Percentiles rank a stretch among this genome's conserved stretches.
phyloP scores from a whole-genome alignment of 352 stramenopile genomes.

The Plasmopara muralis region DNA sequence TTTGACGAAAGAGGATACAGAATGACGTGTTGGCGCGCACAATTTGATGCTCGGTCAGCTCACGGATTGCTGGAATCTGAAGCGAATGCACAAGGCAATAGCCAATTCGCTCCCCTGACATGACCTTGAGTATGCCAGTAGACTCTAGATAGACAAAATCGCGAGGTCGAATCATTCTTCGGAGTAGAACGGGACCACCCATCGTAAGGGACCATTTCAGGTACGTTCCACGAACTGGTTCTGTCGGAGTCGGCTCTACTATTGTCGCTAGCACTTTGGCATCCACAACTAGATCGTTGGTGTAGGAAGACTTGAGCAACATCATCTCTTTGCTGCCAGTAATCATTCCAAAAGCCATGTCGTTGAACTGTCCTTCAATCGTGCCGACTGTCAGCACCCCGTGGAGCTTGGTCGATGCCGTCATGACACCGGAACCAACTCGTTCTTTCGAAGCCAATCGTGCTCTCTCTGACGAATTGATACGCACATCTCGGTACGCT shows the following conservation, averaged over 20 bases:
- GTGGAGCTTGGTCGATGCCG: slow-evolving; percentile 22
- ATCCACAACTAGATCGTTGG: slow-evolving; percentile 43
- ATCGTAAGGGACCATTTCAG: slow-evolving; percentile 39
- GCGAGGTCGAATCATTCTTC: slow-evolving; percentile 31
- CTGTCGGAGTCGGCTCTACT: slow-evolving; percentile 22
- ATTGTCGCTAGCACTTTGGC: slow-evolving; percentile 38
- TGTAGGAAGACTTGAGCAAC: slow-evolving; percentile 38
- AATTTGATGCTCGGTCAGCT: slow-evolving; percentile 24
- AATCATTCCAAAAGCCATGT: slow-evolving; percentile 34
- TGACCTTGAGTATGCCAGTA: slow-evolving; percentile 21
- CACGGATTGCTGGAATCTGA: slow-evolving; percentile 28
- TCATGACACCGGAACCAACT: slow-evolving; percentile 20
- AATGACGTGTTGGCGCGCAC: slow-evolving; percentile 39
- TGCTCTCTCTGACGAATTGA: slow-evolving; percentile 12
- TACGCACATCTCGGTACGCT: slow-evolving; percentile 23
- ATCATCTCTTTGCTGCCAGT: slow-evolving; percentile 21
- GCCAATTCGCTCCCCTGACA: slow-evolving; percentile 28
- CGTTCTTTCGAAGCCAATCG: slow-evolving; percentile 15
- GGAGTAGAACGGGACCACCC: slow-evolving; percentile 23
- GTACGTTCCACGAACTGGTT: slow-evolving; percentile 32
- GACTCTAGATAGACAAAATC: slow-evolving; percentile 47
- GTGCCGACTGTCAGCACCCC: slow-evolving; percentile 22
- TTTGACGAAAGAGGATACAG: slow-evolving; percentile 35
- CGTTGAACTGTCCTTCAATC: slow-evolving; percentile 28
- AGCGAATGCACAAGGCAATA: slow-evolving; percentile 47